A percentile compares a stretch with the other conserved stretches of the same genome.
phyloP scores from a whole-genome alignment of 176 grass and related monocot species.

The Avena sativa region DNA sequence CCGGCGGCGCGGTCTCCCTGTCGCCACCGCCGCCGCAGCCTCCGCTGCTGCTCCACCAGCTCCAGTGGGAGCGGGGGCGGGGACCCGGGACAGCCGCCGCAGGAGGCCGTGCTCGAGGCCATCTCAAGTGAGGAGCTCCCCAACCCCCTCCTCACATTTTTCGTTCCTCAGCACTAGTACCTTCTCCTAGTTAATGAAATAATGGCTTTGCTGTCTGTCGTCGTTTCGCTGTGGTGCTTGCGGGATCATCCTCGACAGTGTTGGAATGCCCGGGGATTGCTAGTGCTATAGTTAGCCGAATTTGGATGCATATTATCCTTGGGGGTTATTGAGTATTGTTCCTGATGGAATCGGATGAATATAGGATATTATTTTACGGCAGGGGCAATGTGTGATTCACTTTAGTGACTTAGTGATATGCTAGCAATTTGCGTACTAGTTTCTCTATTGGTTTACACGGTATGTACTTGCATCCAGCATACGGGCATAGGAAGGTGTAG shows the following conservation, averaged over 20 bases:
- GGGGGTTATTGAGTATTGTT: not conserved
- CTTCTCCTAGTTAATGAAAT: not conserved
- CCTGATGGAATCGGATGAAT: not conserved
- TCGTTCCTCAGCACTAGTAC: not conserved
- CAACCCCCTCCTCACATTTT: not conserved
- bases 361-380: not conserved
- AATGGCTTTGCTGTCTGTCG: not conserved
- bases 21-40: not conserved
- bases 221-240: not conserved
- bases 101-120: conserved; percentile 76
- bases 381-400: not conserved
- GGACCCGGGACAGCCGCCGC: conserved; percentile 58
- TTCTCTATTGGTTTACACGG: not conserved
- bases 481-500: not conserved
- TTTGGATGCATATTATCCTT: not conserved
- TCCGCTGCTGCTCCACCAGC: conserved; percentile 43
- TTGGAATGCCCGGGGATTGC: not conserved
- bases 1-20: conserved; percentile 6
- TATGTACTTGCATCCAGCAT: not conserved
- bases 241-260: not conserved
- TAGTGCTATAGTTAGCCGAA: not conserved
- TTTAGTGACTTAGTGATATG: conserved; percentile 10
- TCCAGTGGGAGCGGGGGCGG: conserved; percentile 33
- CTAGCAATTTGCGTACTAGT: not conserved
- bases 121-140: conserved; percentile 60